Evolutionary conservation across 2,329 filamentous ascomycete genomes (phyloP), one percentile per base, ranked within the genome.

Genomic region (Phaeosphaeriaceae sp.): DNA sequence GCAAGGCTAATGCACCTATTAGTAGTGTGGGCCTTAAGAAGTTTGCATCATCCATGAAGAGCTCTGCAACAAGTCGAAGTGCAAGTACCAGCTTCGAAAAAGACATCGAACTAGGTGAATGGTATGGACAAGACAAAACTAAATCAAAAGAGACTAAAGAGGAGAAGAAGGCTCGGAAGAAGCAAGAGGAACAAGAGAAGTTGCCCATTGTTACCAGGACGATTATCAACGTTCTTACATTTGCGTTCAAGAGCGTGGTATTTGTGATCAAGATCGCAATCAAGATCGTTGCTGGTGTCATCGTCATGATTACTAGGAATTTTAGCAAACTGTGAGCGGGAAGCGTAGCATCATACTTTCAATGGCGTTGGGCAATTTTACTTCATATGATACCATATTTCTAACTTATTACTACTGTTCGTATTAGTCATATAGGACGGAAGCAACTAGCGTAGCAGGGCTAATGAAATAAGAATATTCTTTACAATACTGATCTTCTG

Each of bases 221-320:
- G 2, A 63, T 77, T 4, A 66, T 79, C 4, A 62, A 61, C 1
- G 52, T 78, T 18, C 48, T 78, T 28, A 73, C 70, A 0, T 71
- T 78, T 54, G 68, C 66, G 4, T 72, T 79, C 45, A 78, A 76
- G 59, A 66, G 70, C 1, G 67, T 75, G 2, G 72, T 78, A 2
- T 77, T 72, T 52, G 67, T 78, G 35, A 45, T 79, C 6, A 68
- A 68, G 41, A 63, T 77, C 13, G 68, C 64, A 2, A 67, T 79
- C 17, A 78, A 75, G 66, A 63, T 76, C 30, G 64, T 77, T 16
- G 63, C 72, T 29, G 71, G 68, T 3, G 60, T 77, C 6, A 63
- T 77, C 2, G 70, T 74, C 16, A 70, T 72, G 65, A 61, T 72
- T 29, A 67, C 64, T n/a, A 46, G 64, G 47, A 68, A 73, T 50